Conservation (phyloP, 805 yeast species). For the Cyberlindnera galapagoensis region DNA sequence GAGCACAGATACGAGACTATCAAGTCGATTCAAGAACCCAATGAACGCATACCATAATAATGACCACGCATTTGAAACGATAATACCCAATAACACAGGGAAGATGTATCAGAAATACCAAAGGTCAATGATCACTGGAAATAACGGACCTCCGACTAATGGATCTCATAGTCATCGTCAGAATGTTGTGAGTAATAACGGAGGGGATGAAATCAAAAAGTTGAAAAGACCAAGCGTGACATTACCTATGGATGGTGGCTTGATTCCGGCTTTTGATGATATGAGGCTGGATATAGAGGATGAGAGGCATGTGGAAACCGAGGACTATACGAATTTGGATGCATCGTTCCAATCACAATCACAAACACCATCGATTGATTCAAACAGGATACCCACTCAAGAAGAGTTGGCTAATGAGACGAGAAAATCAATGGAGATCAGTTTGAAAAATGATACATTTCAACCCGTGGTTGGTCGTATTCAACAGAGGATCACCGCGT, state of each 20-base stretch:
- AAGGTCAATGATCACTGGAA: neutral
- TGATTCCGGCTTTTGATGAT: constrained; percentile 21
- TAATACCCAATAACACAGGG: constrained; percentile 14
- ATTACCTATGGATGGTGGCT: constrained; percentile 17
- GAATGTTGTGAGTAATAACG: neutral
- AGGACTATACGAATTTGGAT: neutral
- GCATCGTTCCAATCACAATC: no score
- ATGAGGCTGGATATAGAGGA: constrained; percentile 19
- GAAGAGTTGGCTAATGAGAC: neutral
- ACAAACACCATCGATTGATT: neutral
- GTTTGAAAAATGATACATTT: neutral
- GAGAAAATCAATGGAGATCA: neutral
- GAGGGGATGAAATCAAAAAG: neutral
- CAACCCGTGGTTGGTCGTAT: constrained; percentile 15
- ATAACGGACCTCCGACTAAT: neutral
- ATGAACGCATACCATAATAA: constrained; percentile 17
- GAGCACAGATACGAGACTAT: constrained; percentile 1
- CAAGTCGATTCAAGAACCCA: constrained; percentile 15
- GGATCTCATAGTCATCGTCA: neutral
- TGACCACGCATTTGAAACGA: constrained; percentile 14
- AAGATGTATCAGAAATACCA: constrained; percentile 17
- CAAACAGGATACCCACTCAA: neutral
- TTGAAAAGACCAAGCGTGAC: constrained; percentile 4
- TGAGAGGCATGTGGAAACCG: constrained; percentile 1
- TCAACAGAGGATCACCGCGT: constrained; percentile 18